A percentile compares a stretch with the other conserved stretches of the same genome.
Conservation (phyloP, 768 basidiomycete genomes). For the Polyporus arcularius region DNA sequence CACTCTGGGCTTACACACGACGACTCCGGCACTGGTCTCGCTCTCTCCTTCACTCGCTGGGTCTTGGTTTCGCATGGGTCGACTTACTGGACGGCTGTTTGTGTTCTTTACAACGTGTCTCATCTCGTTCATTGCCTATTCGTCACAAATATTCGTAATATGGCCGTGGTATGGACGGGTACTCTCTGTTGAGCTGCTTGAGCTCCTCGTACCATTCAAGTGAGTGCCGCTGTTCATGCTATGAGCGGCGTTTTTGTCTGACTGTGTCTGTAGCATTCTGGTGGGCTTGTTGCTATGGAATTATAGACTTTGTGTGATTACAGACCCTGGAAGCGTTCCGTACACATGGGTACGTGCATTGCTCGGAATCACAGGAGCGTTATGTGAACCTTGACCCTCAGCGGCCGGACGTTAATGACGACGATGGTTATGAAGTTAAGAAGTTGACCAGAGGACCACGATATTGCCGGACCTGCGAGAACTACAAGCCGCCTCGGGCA, state of each 20-base stretch:
- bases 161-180: constrained; percentile 90
- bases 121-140: constrained; percentile 86
- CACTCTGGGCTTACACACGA: neutral
- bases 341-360: constrained; percentile 62
- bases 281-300: constrained; percentile 84
- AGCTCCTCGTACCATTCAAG: constrained; percentile 90
- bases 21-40: neutral
- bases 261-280: constrained; percentile 52
- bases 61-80: constrained; percentile 35
- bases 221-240: constrained; percentile 37
- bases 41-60: constrained; percentile 4
- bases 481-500: constrained; percentile 83
- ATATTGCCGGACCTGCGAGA: constrained; percentile 83
- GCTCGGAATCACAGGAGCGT: neutral
- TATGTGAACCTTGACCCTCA: constrained; percentile 31
- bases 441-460: constrained; percentile 80
- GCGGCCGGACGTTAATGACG: constrained; percentile 69
- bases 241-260: constrained; percentile 3
- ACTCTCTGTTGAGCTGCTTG: constrained; percentile 71
- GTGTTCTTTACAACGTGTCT: constrained; percentile 70
- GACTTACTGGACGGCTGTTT: constrained; percentile 58
- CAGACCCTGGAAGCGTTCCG: constrained; percentile 87
- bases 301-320: constrained; percentile 80
- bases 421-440: constrained; percentile 88
- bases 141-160: constrained; percentile 86